A percentile compares a stretch with the other conserved stretches of the same genome.
phyloP scores from a whole-genome alignment of 2,329 filamentous ascomycete genomes.

The Pseudocercospora vitis region DNA sequence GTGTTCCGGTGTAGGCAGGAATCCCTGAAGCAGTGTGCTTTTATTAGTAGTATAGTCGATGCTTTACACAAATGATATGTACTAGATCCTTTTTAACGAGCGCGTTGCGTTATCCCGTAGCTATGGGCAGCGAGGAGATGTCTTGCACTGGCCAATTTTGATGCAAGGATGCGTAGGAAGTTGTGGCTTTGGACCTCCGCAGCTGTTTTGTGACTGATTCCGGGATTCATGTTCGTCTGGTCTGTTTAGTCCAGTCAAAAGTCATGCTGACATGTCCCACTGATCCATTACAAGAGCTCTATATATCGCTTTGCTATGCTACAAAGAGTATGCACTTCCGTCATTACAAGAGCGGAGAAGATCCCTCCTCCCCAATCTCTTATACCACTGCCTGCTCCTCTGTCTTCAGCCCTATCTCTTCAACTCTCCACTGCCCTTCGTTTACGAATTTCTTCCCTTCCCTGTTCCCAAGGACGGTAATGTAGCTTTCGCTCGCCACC shows the following conservation, averaged over 20 bases:
- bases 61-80: neutral
- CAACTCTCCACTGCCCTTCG: slow-evolving; percentile 64
- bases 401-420: slow-evolving; percentile 60
- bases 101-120: slow-evolving; percentile 5
- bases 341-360: no score
- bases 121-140: neutral
- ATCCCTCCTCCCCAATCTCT: no score
- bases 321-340: no score
- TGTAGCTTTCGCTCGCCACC: slow-evolving; percentile 58
- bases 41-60: slow-evolving; percentile 4
- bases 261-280: no score
- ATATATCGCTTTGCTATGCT: no score
- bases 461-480: slow-evolving; percentile 67
- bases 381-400: no score
- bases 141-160: slow-evolving; percentile 7
- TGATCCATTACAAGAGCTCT: no score
- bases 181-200: no score
- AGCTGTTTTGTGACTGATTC: no score
- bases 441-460: slow-evolving; percentile 76
- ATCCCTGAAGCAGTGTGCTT: neutral
- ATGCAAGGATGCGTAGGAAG: slow-evolving; percentile 3
- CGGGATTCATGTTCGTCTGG: no score
- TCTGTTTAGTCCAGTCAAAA: neutral
- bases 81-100: slow-evolving; percentile 6
- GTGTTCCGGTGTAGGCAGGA: neutral